Conservation (phyloP, 164 flowering plant species). For the Taxillus chinensis region DNA sequence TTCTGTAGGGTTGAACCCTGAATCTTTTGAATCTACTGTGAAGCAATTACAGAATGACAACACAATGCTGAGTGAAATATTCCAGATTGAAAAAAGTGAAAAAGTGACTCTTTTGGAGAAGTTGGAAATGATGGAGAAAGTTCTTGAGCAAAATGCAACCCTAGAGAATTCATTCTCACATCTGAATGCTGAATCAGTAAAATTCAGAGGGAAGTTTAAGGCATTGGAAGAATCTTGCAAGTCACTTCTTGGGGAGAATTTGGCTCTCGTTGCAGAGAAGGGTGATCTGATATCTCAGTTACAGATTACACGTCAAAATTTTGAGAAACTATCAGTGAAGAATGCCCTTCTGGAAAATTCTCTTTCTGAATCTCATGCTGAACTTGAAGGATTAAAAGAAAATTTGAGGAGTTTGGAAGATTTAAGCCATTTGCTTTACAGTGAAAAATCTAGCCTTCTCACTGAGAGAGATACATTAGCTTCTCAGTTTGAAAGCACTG, state of each 20-base stretch:
- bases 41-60: conserved; percentile 44
- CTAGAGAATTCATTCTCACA: conserved; percentile 49
- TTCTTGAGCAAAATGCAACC: conserved; percentile 41
- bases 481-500: conserved; percentile 28
- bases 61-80: conserved; percentile 23
- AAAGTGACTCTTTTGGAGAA: conserved; percentile 40
- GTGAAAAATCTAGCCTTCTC: conserved; percentile 38
- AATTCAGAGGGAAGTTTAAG: conserved; percentile 31
- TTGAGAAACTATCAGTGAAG: conserved; percentile 33
- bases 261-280: conserved; percentile 40
- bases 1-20: conserved; percentile 31
- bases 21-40: conserved; percentile 33
- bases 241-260: conserved; percentile 37
- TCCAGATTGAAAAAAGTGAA: conserved; percentile 26
- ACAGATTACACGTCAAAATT: conserved; percentile 25
- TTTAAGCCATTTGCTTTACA: conserved; percentile 27
- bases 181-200: conserved; percentile 47
- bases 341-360: conserved; percentile 44
- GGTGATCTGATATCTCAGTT: conserved; percentile 27
- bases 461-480: conserved; percentile 29
- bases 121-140: conserved; percentile 41
- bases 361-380: conserved; percentile 37
- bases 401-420: conserved; percentile 39
- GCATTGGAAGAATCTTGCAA: conserved; percentile 41
- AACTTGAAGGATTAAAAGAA: conserved; percentile 35